These are phyloP conservation scores for Thalia dealbata DNA, from an alignment of 176 grass and related monocot species.

Conservation along the genomic window DNA sequence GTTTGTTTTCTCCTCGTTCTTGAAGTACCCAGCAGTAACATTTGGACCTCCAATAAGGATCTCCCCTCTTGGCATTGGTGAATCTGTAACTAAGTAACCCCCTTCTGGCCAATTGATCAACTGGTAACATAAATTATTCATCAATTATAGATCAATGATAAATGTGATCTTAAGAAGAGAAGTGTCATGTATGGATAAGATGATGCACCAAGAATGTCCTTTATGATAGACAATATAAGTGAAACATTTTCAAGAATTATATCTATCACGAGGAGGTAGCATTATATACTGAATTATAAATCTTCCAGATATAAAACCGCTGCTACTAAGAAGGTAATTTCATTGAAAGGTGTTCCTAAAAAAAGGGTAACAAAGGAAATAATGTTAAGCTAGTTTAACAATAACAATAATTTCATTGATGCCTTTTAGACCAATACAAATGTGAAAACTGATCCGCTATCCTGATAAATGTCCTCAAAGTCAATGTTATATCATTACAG, in stretches of 20 bases:
- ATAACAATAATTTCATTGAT: background rate
- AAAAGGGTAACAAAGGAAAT: background rate
- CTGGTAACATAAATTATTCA: constrained; percentile 18
- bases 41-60: constrained; percentile 86
- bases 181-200: background rate
- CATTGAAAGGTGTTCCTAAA: background rate
- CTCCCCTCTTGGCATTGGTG: constrained; percentile 90
- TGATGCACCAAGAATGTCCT: background rate
- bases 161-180: background rate
- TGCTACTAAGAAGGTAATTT: no score
- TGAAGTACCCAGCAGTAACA: constrained; percentile 83
- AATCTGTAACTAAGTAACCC: constrained; percentile 72
- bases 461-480: background rate
- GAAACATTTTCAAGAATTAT: no score
- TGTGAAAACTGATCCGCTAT: background rate
- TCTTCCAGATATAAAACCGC: no score
- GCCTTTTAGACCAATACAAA: background rate
- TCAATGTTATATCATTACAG: background rate
- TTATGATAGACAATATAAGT: no score
- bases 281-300: background rate
- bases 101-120: constrained; percentile 87
- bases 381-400: background rate
- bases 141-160: background rate
- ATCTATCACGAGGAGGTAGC: no score
- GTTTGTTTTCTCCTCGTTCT: constrained; percentile 84